A percentile compares a stretch with the other conserved stretches of the same genome.
Conservation (phyloP, 2,329 filamentous ascomycete genomes). For the Hirsutella rhossiliensis region DNA sequence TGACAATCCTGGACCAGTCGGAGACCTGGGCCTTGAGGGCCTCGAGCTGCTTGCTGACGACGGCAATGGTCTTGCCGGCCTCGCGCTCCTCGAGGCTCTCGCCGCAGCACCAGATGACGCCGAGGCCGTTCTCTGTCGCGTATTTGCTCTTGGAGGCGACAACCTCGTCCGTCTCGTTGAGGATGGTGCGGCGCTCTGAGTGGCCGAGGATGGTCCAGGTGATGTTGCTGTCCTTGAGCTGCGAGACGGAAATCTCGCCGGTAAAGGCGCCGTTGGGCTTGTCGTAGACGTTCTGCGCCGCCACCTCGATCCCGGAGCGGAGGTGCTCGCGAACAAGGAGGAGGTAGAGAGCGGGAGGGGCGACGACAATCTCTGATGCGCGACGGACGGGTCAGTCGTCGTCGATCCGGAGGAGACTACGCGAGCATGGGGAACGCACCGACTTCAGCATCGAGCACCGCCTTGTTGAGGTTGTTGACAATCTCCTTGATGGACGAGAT, state of each 20-base stretch:
- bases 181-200: conserved; percentile 84
- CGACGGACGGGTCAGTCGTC: background rate
- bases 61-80: conserved; percentile 69
- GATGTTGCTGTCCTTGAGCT: conserved; percentile 82
- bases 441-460: conserved; percentile 63
- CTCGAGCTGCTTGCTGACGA: conserved; percentile 74
- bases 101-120: conserved; percentile 94
- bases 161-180: conserved; percentile 75
- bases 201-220: conserved; percentile 89
- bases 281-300: conserved; percentile 95
- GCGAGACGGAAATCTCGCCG: conserved; percentile 85
- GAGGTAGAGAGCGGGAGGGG: conserved; percentile 85
- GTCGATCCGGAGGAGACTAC: background rate
- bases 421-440: conserved; percentile 41
- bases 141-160: conserved; percentile 91
- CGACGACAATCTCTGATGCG: conserved; percentile 74
- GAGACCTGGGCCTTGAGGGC: conserved; percentile 65
- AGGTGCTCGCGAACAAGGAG: conserved; percentile 71
- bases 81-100: conserved; percentile 92
- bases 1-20: conserved; percentile 89
- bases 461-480: conserved; percentile 76
- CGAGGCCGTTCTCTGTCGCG: conserved; percentile 73
- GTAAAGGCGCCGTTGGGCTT: conserved; percentile 96
- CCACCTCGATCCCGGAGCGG: conserved; percentile 66
- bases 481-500: conserved; percentile 83